Percentiles rank a stretch among this genome's conserved stretches.
Conservation (phyloP, 768 basidiomycete species). For the Sutorius australiensis region DNA sequence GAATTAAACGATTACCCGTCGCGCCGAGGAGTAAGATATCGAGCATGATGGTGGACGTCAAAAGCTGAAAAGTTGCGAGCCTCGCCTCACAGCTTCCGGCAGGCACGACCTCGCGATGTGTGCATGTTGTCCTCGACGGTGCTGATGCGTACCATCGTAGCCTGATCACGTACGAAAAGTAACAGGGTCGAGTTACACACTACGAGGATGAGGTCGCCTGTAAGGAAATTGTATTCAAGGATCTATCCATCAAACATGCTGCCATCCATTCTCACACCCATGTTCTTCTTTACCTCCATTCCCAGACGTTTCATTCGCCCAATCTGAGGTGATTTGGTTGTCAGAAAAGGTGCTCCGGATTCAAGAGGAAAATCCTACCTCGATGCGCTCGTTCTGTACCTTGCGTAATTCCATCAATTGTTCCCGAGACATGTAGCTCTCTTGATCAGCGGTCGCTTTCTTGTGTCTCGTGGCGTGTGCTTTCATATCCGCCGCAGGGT, state of each 20-base stretch:
- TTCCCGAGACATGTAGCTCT: constrained; percentile 73
- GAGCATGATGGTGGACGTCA: constrained; percentile 30
- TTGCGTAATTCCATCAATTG: constrained; percentile 77
- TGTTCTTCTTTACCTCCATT: constrained; percentile 79
- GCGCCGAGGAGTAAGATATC: constrained; percentile 73
- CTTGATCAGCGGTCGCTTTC: constrained; percentile 60
- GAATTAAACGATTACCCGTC: constrained; percentile 38
- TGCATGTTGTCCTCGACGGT: constrained; percentile 7
- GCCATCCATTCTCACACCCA: constrained; percentile 87
- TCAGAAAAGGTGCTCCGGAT: neutral
- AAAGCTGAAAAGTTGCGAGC: constrained; percentile 8
- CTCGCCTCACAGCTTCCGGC: constrained; percentile 7
- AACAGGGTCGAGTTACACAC: neutral
- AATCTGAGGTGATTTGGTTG: constrained; percentile 39
- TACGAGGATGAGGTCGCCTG: neutral
- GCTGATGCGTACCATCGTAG: neutral
- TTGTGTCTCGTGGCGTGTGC: constrained; percentile 70
- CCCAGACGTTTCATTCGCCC: constrained; percentile 85
- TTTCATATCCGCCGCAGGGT: constrained; percentile 80
- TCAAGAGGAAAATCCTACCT: constrained; percentile 43
- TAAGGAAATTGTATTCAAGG: neutral
- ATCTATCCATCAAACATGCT: constrained; percentile 48
- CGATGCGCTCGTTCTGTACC: constrained; percentile 81
- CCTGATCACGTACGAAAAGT: constrained; percentile 1
- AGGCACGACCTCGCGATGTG: constrained; percentile 12